phyloP scores from a whole-genome alignment of 2,329 filamentous ascomycete genomes.

The Dactylonectria estremocensis region DNA sequence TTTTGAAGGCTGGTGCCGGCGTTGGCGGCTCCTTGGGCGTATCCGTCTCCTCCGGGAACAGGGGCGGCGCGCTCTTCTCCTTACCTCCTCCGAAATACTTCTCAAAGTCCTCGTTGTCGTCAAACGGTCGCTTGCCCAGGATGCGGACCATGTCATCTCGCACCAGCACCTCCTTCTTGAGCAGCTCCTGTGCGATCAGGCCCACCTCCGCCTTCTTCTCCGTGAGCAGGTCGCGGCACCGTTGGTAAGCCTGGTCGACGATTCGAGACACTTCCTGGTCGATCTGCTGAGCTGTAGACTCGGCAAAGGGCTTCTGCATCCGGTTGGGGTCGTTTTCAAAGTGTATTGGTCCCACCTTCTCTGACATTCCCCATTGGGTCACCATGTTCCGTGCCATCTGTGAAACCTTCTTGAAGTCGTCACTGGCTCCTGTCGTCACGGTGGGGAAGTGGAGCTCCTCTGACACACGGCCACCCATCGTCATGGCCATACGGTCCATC shows the following conservation, averaged over 20 bases:
- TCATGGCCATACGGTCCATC: constrained; percentile 99
- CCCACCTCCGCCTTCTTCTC: constrained; percentile 92
- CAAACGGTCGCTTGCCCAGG: constrained; percentile 86
- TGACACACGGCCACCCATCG: constrained; percentile 92
- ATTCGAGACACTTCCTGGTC: constrained; percentile 93
- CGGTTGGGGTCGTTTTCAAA: constrained; percentile 88
- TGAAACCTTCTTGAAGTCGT: constrained; percentile 99
- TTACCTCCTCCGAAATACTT: constrained; percentile 88
- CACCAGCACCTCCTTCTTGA: constrained; percentile 91
- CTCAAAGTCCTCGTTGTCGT: constrained; percentile 87
- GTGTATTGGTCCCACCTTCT: constrained; percentile 92
- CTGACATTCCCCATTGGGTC: constrained; percentile 99
- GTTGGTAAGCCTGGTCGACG: constrained; percentile 91
- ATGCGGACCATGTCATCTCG: constrained; percentile 94
- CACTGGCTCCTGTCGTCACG: constrained; percentile 93
- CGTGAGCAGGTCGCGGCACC: constrained; percentile 86
- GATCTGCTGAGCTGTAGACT: constrained; percentile 92
- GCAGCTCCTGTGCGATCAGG: constrained; percentile 91
- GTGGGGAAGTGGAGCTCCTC: constrained; percentile 98
- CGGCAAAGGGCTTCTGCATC: constrained; percentile 95
- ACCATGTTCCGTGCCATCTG: constrained; percentile 98
- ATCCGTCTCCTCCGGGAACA: constrained; percentile 64
- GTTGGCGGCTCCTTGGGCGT: constrained; percentile 55
- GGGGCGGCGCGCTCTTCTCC: constrained; percentile 71
- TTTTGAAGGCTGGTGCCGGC: constrained; percentile 58